Evolutionary conservation across 208 protist genomes (phyloP), one percentile per base, ranked within the genome.

Genomic region (Leishmania gerbilli): DNA sequence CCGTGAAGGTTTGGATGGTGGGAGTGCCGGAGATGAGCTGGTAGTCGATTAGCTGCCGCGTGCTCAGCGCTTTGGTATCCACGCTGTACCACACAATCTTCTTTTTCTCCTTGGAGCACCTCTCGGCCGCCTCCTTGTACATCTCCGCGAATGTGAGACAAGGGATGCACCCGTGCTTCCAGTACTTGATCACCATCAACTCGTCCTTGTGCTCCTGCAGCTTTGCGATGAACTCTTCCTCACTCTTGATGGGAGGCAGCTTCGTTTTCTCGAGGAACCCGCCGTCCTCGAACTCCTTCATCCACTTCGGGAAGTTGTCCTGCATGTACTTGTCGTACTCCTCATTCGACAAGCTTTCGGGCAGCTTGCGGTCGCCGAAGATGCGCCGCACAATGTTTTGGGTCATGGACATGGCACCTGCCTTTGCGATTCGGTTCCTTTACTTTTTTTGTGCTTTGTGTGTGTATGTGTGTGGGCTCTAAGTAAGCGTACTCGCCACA

Each of bases 151-250:
- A 91, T 2, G 93, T 90, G 31, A 98, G 78, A 84, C 96, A 98
- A 21, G 96, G 96, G 81, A 98, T 94, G 84, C 96, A 98, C 55
- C 94, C 91, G 72, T 97, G 92, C 82, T 98, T 98, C 95, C 96
- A 98, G 78, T 90, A 98, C 79, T 98, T 98, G 76, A 98, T 89
- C 58, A 98, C 94, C 86, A 98, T 88, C 40, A 98, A 78, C 75
- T 98, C 94, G 80, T 97, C 78, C 76, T 92, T 91, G 87, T 98
- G 94, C 84, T 97, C 84, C 77, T 92, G 83, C 31, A 98, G 89
- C 74, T 96, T 97, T n/a, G 87, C 69, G 13, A 98, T 79, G 13
- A 98, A 86, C 67, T 97, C 95, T 65, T 97, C 91, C 76, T 98
- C 95, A 74, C 86, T 94, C 67, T 87, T 85, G 79, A 98, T 97